Percentiles rank a stretch among this genome's conserved stretches.
phyloP scores from a whole-genome alignment of 2,329 filamentous ascomycete genomes.

The Zelopaecilomyces penicillatus region DNA sequence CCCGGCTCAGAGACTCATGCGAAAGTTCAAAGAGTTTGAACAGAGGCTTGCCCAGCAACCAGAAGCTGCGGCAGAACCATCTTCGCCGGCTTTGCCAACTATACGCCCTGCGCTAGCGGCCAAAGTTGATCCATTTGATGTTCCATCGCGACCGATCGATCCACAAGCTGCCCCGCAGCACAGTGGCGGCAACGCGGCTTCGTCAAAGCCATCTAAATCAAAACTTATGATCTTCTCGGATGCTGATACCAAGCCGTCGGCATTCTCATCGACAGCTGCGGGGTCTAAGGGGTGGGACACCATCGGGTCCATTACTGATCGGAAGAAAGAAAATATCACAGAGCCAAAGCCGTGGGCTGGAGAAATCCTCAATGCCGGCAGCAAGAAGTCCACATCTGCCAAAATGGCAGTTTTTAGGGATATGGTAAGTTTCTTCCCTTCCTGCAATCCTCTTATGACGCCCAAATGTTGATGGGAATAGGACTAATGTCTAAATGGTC shows the following conservation, averaged over 20 bases:
- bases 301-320: constrained; percentile 76
- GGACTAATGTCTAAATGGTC: constrained; percentile 74
- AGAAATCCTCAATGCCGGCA: constrained; percentile 80
- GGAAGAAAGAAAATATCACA: constrained; percentile 88
- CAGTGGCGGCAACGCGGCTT: constrained; percentile 37
- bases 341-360: constrained; percentile 87
- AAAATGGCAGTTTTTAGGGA: constrained; percentile 96
- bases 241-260: constrained; percentile 50
- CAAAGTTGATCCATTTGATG: constrained; percentile 75
- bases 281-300: constrained; percentile 77
- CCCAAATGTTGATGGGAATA: constrained; percentile 79
- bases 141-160: constrained; percentile 45
- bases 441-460: constrained; percentile 28
- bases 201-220: constrained; percentile 59
- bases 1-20: constrained; percentile 68
- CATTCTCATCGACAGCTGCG: constrained; percentile 42
- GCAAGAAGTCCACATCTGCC: constrained; percentile 61
- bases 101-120: constrained; percentile 75
- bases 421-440: constrained; percentile 54
- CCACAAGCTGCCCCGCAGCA: constrained; percentile 56
- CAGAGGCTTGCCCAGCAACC: constrained; percentile 61
- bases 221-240: constrained; percentile 94
- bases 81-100: constrained; percentile 78
- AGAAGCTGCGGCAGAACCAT: constrained; percentile 56
- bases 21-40: constrained; percentile 92